A percentile compares a stretch with the other conserved stretches of the same genome.
phyloP scores from a whole-genome alignment of 257 asterid genomes.

The Coffea eugenioides region DNA sequence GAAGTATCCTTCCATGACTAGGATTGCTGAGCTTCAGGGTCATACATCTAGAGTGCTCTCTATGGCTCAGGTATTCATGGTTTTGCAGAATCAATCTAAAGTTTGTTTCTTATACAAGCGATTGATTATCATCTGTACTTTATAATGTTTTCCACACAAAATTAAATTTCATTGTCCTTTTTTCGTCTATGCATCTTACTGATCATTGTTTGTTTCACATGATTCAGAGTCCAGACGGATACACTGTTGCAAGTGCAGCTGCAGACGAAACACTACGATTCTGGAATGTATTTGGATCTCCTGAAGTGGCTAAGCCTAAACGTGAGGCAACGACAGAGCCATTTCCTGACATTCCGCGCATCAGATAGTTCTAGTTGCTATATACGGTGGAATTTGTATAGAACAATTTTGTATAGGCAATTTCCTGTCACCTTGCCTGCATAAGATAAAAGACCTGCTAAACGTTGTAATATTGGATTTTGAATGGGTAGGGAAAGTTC shows the following conservation, averaged over 20 bases:
- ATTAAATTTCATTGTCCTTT: background rate
- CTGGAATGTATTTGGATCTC: conserved; percentile 41
- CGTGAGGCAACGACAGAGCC: conserved; percentile 29
- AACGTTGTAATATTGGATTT: background rate
- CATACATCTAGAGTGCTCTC: conserved; percentile 29
- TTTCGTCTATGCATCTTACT: background rate
- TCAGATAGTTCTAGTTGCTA: conserved; percentile 24
- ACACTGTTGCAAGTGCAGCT: conserved; percentile 33
- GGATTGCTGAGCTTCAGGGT: conserved; percentile 45
- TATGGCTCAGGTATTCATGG: conserved; percentile 14
- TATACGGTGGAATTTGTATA: no score
- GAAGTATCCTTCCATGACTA: conserved; percentile 59
- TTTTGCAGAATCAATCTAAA: background rate
- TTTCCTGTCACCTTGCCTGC: background rate
- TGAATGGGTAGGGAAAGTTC: background rate
- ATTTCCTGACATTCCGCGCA: conserved; percentile 32
- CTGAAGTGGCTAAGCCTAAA: conserved; percentile 13
- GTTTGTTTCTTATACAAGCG: background rate
- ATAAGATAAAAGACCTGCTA: background rate
- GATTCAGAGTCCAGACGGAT: conserved; percentile 50
- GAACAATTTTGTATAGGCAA: background rate
- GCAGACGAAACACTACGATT: conserved; percentile 44
- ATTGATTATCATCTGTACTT: background rate
- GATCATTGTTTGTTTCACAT: background rate
- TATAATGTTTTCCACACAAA: background rate